A percentile compares a stretch with the other conserved stretches of the same genome.
phyloP scores from a whole-genome alignment of 441 rosid species.

The Croton laevigatus region DNA sequence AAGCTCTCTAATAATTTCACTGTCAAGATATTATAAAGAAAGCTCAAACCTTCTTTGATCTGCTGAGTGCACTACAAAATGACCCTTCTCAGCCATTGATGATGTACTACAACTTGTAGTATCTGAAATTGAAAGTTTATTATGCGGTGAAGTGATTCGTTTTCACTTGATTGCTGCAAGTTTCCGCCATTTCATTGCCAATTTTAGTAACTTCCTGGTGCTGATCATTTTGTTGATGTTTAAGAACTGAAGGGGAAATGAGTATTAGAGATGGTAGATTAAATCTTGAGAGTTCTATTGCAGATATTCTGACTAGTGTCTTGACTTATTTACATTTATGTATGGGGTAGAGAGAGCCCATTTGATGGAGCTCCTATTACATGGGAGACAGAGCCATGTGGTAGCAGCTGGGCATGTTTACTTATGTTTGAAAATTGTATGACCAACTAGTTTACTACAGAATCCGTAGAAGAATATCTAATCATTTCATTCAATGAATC shows the following conservation, averaged over 20 bases:
- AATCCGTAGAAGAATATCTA: not conserved
- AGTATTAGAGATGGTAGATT: not conserved
- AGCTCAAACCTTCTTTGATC: conserved; percentile 1
- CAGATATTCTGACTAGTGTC: not conserved
- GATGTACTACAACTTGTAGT: not conserved
- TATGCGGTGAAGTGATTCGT: not conserved
- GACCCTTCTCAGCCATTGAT: conserved; percentile 5
- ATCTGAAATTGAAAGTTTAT: not conserved
- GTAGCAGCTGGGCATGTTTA: not conserved
- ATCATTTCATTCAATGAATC: not conserved
- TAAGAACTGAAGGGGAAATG: not conserved
- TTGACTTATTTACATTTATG: not conserved
- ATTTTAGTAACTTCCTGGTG: not conserved
- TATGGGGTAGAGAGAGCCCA: not conserved
- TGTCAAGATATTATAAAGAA: conserved; percentile 11
- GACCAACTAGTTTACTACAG: not conserved
- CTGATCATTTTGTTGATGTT: not conserved
- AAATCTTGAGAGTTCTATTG: not conserved
- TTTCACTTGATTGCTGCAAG: conserved; percentile 1
- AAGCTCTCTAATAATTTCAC: not conserved
- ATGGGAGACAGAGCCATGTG: conserved; percentile 10
- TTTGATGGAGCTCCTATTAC: not conserved
- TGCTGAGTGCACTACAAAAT: conserved; percentile 9
- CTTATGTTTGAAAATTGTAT: not conserved
- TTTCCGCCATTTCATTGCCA: conserved; percentile 15